Evolutionary conservation across 148 eudicot species (phyloP), one percentile per base, ranked within the genome.

Genomic region (Rhododendron griersonianum): DNA sequence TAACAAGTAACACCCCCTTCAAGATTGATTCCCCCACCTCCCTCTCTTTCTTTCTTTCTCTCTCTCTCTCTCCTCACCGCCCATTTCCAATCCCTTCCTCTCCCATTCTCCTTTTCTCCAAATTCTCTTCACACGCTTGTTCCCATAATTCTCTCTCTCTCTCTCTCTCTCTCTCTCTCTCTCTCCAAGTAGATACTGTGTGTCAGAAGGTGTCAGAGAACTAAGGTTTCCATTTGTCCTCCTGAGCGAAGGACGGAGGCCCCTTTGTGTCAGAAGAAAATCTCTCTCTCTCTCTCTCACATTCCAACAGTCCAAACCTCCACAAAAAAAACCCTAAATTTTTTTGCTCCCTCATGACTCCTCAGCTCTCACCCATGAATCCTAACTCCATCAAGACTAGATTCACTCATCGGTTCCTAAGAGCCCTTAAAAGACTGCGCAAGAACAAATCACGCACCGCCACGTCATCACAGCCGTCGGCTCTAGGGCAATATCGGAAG

Each of bases 381-480:
- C 89, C 89, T 83, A 89, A 51, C 55, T 84, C 93, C 37, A 78
- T 94, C 53, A 93, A 89, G 85, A 89, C 91, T 25, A 90, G 86
- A 80, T 94, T 96, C 61, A 77, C 96, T 19, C 45, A 87, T 67
- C 77, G 89, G 4, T 96, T 96, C 79, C 89, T 96, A 25, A 88
- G 85, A 89, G 92, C 99, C 85, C 87, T 96, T 78, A 93, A 88
- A 77, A 89, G 90, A 14, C 80, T 91, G 44, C 90, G 86, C 67
- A 41, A 80, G 14, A 88, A 85, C 80, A 86, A 51, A 53, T 61
- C 33, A 77, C 21, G 84, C 15, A 25, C 35, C 5, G 74, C 74
- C 51, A 30, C 8, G 41, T 37, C 78, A 39, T 28, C 86, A 15
- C 80, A 39, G 8, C 35, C 55, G 25, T 48, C 83, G 0, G 23